phyloP scores from a whole-genome alignment of 2,329 filamentous ascomycete genomes.

The Cercospora beticola region DNA sequence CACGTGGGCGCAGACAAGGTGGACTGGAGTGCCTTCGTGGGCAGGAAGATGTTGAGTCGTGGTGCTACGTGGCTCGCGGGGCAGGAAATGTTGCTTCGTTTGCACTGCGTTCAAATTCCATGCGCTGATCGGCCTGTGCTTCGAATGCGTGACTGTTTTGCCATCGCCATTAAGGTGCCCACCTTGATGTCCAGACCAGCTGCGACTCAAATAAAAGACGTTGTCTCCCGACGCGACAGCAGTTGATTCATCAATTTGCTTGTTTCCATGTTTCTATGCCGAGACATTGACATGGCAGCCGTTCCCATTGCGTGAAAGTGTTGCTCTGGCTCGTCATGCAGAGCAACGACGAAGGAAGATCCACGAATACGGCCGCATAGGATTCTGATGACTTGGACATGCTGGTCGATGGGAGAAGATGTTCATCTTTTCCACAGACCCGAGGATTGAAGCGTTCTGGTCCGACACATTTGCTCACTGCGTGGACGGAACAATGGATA shows the following conservation, averaged over 20 bases:
- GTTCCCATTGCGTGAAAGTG: background rate
- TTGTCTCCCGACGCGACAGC: background rate
- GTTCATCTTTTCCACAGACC: background rate
- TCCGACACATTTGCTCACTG: background rate
- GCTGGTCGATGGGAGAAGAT: background rate
- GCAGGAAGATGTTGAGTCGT: too few species aligned
- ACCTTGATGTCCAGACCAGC: slow-evolving; percentile 11
- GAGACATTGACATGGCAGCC: background rate
- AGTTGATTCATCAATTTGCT: background rate
- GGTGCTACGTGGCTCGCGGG: background rate
- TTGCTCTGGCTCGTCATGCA: background rate
- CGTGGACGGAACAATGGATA: background rate
- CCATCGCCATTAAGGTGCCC: slow-evolving; percentile 13
- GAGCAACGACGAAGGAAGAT: background rate
- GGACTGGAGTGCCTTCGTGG: background rate
- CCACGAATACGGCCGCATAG: background rate
- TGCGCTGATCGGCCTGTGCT: background rate
- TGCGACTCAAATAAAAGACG: background rate
- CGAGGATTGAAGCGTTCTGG: background rate
- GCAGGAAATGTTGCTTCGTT: background rate
- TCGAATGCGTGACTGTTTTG: background rate
- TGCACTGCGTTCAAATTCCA: background rate
- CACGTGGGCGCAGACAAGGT: background rate
- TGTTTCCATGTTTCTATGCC: background rate
- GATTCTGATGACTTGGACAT: background rate